Evolutionary conservation across 805 yeast genomes (phyloP), one percentile per base, ranked within the genome.

Genomic region (Zygosaccharomyces kombuchaensis): DNA sequence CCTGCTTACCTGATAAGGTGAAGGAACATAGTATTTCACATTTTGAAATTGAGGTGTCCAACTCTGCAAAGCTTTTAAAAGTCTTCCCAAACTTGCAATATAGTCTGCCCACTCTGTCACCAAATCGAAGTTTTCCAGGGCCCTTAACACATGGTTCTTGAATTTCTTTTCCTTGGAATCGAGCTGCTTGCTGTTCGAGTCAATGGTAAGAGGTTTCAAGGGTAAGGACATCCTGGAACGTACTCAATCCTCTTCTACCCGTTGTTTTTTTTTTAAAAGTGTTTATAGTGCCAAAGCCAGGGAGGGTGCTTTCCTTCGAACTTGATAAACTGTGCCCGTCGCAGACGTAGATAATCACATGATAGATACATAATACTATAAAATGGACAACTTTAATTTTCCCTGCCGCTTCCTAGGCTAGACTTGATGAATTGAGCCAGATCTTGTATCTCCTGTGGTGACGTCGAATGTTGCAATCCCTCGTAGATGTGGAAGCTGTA

Each of bases 91-190:
- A 62, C 87, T 90, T 17, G 97, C 84, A 46, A 93, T 93, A 63
- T 91, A 89, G 62, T 93, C 99, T 10, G 99, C 98, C 99, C 99
- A 93, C 69, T 93, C 99, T 26, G 81, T 85, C 1, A 89, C 84
- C 1, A 85, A 69, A 43, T 87, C 96, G 69, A 91, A 91, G 14
- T 78, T 72, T 6, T 77, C 74, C 17, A 93, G 70, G 0, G 93
- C 87, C 53, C 82, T 77, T 43, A 85, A 91, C 9, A 91, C 75
- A 46, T 75, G 80, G n/a, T 77, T 72, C 16, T 73, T 69, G 58
- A 81, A 84, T 48, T 84, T 80, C 67, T 78, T 84, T 59, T 84
- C 90, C 56, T 81, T 80, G 1, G 89, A 66, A 43, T 74, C 76
- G 57, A 77, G 52, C 44, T 63, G 66, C 40, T 58, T 60, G 37